Evolutionary conservation across 1,139 yeast species (phyloP).

Genomic region (Pichia sp.): DNA sequence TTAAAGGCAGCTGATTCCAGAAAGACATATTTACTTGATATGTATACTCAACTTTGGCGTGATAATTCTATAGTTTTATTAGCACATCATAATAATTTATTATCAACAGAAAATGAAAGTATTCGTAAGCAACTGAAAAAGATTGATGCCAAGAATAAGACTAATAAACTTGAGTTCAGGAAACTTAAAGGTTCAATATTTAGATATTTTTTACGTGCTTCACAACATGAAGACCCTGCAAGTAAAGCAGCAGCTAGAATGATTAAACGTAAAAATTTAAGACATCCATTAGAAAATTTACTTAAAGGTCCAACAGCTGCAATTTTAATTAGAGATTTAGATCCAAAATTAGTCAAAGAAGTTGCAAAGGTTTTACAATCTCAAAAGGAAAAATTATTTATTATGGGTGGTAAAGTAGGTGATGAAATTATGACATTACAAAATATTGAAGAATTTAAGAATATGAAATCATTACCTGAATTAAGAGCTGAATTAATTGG

Average conservation of each 20-base stretch:
- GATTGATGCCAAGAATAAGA: slow-evolving; percentile 40
- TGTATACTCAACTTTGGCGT: slow-evolving; percentile 66
- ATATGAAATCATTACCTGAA: slow-evolving; percentile 63
- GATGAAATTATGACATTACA: slow-evolving; percentile 46
- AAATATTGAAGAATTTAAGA: slow-evolving; percentile 59
- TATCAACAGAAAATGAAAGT: slow-evolving; percentile 58
- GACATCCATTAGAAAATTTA: slow-evolving; percentile 65
- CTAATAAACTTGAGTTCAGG: slow-evolving; percentile 40
- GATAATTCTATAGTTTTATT: slow-evolving; percentile 63
- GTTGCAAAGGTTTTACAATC: slow-evolving; percentile 56
- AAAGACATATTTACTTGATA: slow-evolving; percentile 79
- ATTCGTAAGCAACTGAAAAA: slow-evolving; percentile 57
- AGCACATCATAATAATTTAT: slow-evolving; percentile 77
- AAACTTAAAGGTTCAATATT: slow-evolving; percentile 65
- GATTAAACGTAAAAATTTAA: slow-evolving; percentile 37
- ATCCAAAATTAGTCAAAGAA: slow-evolving; percentile 61
- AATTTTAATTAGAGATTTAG: slow-evolving; percentile 60
- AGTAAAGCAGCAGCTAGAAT: slow-evolving; percentile 41
- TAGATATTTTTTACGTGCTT: slow-evolving; percentile 69
- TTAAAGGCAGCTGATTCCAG: slow-evolving; percentile 54
- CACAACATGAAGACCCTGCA: slow-evolving; percentile 70
- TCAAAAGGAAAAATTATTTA: slow-evolving; percentile 65
- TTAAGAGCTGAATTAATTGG: slow-evolving; percentile 82
- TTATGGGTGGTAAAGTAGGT: slow-evolving; percentile 75
- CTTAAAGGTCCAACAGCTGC: slow-evolving; percentile 83